Base-by-base conservation (phyloP, 2,329 filamentous ascomycete genomes). In the Macrophomina phaseolina region DNA sequence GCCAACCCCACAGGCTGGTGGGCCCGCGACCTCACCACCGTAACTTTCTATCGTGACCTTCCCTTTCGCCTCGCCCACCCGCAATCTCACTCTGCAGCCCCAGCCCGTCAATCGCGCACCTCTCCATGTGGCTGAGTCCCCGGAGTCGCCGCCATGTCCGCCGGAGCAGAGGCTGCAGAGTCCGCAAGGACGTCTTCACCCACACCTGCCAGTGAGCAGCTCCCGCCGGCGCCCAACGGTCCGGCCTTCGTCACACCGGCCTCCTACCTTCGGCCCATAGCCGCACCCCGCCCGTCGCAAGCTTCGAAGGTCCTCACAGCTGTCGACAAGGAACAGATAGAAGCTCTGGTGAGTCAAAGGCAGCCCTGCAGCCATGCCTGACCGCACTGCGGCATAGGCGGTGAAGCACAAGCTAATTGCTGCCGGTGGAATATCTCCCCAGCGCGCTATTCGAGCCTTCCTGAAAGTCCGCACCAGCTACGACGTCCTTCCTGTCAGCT, bases 391-490 rank as follows among this genome's bases (percentile, higher is more conserved):
- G 63, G 63, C 63, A 46, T 30, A 18, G 52, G 63, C 63, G 51
- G 52, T 65, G 63, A 65, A 58, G 42, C 5, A 8, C 51, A 36
- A 36, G 63, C 63, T 40, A 40, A 56, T 7, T 18, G 42, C 12
- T n/a, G 53, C 9, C 30, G 18, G 18, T 55, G 56, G 34, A 46
- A 12, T 18, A 4, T 30, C 32, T 40, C 42, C 46, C 40, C 62
- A 97, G 94, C 90, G 90, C 83, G 90, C 91, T 70, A 94, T 98
- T 74, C 91, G 95, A 80, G 92, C 97, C 73, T 99, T 99, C 81
- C 89, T 99, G 77, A 97, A 94, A 80, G 91, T 96, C 73, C 91
- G 95, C 76, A 98, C 93, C 42, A 97, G 94, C 79, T 99, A 99
- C 84, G 95, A 99, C 82, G 95, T 99, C 71, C 86, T 99, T 56